phyloP scores from a whole-genome alignment of 129 eudicot species.

The Artemisia tridentata region DNA sequence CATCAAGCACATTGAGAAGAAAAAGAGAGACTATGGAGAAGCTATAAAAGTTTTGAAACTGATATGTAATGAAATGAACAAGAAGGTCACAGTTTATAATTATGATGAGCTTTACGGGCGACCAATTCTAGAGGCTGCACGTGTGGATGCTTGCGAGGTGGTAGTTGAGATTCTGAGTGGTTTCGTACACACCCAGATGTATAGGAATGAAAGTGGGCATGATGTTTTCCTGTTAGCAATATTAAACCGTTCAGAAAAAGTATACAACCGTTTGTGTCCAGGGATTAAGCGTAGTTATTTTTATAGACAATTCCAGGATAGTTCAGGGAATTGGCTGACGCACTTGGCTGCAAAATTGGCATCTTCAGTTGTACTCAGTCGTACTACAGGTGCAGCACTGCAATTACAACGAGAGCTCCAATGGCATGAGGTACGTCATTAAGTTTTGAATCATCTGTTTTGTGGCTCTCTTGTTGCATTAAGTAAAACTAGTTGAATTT shows the following conservation, averaged over 20 bases:
- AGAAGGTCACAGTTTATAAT: not conserved
- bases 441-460: not conserved
- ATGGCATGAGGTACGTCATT: conserved; percentile 24
- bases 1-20: conserved; percentile 12
- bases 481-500: not conserved
- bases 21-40: not conserved
- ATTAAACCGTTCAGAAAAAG: conserved; percentile 11
- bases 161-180: not conserved
- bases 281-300: not conserved
- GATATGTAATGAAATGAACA: not conserved
- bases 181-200: not conserved
- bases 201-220: not conserved
- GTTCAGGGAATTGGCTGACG: conserved; percentile 1
- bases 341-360: conserved; percentile 31
- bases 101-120: not conserved
- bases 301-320: not conserved
- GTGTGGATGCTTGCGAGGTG: conserved; percentile 10
- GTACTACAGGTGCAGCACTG: conserved; percentile 30
- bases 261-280: conserved; percentile 9
- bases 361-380: conserved; percentile 17
- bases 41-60: not conserved
- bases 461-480: not conserved
- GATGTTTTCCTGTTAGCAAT: not conserved
- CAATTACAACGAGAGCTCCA: conserved; percentile 1
- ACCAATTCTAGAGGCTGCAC: not conserved